Evolutionary conservation across 2,329 filamentous ascomycete species (phyloP).

Genomic region (Sodiomyces alkalinus): DNA sequence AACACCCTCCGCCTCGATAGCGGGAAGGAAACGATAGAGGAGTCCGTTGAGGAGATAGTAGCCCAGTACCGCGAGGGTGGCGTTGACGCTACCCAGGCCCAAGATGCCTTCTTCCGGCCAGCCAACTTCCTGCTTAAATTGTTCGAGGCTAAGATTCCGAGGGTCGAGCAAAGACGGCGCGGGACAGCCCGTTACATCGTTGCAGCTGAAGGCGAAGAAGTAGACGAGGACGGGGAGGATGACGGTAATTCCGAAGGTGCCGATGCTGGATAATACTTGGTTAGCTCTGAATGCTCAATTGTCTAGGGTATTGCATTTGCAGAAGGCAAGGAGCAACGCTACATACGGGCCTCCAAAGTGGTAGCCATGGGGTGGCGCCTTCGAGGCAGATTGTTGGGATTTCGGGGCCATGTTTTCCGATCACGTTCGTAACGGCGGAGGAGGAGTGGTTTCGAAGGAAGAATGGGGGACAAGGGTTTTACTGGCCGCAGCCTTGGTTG

Average conservation of each 20-base stretch:
- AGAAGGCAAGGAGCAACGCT: neutral
- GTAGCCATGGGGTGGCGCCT: conserved; percentile 24
- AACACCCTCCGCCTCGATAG: conserved; percentile 53
- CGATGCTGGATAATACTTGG: conserved; percentile 45
- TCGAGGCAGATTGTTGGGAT: conserved; percentile 12
- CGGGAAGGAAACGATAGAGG: conserved; percentile 65
- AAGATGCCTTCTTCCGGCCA: conserved; percentile 60
- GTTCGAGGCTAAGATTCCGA: conserved; percentile 52
- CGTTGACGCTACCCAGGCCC: conserved; percentile 55
- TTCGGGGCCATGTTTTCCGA: conserved; percentile 18
- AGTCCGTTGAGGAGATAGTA: conserved; percentile 68
- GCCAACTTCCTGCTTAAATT: conserved; percentile 65
- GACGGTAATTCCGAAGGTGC: conserved; percentile 64
- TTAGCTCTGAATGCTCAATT: neutral
- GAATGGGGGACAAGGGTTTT: neutral
- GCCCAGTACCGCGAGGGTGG: conserved; percentile 52
- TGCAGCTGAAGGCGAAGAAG: conserved; percentile 71
- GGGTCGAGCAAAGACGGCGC: conserved; percentile 66
- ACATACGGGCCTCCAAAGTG: conserved; percentile 38
- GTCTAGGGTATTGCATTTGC: neutral
- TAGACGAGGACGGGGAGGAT: conserved; percentile 69
- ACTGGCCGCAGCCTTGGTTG: too few species aligned
- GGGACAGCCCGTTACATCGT: conserved; percentile 84
- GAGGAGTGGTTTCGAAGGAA: too few species aligned
- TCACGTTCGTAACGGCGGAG: too few species aligned